phyloP scores from a whole-genome alignment of 2,329 filamentous ascomycete genomes.

The Penicillium digitatum region DNA sequence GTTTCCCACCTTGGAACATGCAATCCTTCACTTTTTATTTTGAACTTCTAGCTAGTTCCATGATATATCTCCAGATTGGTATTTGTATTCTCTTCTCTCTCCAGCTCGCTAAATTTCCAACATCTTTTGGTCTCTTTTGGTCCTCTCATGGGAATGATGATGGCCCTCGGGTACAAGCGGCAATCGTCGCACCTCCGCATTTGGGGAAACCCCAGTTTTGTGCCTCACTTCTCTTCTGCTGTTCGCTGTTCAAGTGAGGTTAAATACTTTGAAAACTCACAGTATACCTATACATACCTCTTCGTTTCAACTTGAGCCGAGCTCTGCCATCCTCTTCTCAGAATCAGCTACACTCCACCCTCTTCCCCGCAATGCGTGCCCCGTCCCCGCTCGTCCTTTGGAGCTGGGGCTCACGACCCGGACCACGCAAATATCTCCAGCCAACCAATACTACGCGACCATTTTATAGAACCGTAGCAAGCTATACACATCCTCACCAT shows the following conservation, averaged over 20 bases:
- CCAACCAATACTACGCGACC: conserved; percentile 5
- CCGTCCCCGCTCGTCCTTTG: conserved; percentile 39
- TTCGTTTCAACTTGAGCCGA: neutral
- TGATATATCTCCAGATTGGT: neutral
- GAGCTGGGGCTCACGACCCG: conserved; percentile 33
- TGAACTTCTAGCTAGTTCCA: neutral
- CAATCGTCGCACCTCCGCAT: conserved; percentile 43
- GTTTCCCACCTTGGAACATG: neutral
- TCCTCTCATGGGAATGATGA: conserved; percentile 10
- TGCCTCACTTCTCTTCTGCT: conserved; percentile 7
- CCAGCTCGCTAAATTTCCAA: neutral
- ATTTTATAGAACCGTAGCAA: conserved; percentile 55
- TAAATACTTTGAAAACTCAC: neutral
- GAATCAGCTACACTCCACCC: conserved; percentile 5
- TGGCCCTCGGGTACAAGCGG: conserved; percentile 44
- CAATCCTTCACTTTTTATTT: neutral
- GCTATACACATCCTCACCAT: conserved; percentile 76
- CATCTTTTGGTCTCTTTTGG: neutral
- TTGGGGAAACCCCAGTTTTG: conserved; percentile 19
- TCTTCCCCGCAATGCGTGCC: conserved; percentile 36
- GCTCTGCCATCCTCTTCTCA: neutral
- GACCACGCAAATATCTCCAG: conserved; percentile 9
- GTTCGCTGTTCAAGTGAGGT: neutral
- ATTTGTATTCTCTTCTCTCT: neutral
- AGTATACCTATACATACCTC: neutral